Base-by-base conservation (phyloP, 108 stramenopile species). In the Nitzschia putrida region DNA sequence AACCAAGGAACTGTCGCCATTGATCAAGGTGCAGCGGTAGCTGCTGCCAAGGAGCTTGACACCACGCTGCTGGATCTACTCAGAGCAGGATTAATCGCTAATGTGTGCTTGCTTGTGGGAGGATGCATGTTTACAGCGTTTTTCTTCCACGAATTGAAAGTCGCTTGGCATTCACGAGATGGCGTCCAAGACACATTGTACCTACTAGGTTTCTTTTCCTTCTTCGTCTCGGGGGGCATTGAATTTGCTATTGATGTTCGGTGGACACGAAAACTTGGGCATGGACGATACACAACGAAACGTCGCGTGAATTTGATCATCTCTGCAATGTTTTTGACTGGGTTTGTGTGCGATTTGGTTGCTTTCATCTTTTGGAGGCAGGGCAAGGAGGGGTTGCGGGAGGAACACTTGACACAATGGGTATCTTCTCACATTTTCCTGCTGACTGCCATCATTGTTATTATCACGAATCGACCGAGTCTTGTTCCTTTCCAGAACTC, bases 231-330 rank as follows among this genome's bases (percentile, higher is more conserved):
- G 3, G 61, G 44, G 3, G 13, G 37, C 21, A 24, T 47, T 13
- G 61, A 63, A 38, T 38, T 63, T 44, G 25, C 43, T 11, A 63
- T 63, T 47, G 61, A 63, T 47, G 21, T 44, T 9, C 8, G 42
- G 14, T 63, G 42, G 44, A 45, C 37, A 45, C n/a, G 61, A 44
- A 63, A 13, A 1, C 40, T 63, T 44, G 42, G 43, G 21, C 61
- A 63, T 39, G 61, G 61, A 45, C 25, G 61, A 47, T 63, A 63
- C 21, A 63, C 61, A 20, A 63, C 61, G 11, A 63, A 63, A 21
- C 6, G 40, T 44, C n/a, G 61, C 1, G 21, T 47, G 8, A 63
- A 63, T 25, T 44, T 45, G 22, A 21, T 63, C 8, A 63, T 63
- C 8, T 44, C 61, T 8, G 16, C 44, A 18, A n/a, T 63, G 13